Evolutionary conservation across 805 yeast species (phyloP), one percentile per base, ranked within the genome.

Genomic region (Ogataea pilisensis): DNA sequence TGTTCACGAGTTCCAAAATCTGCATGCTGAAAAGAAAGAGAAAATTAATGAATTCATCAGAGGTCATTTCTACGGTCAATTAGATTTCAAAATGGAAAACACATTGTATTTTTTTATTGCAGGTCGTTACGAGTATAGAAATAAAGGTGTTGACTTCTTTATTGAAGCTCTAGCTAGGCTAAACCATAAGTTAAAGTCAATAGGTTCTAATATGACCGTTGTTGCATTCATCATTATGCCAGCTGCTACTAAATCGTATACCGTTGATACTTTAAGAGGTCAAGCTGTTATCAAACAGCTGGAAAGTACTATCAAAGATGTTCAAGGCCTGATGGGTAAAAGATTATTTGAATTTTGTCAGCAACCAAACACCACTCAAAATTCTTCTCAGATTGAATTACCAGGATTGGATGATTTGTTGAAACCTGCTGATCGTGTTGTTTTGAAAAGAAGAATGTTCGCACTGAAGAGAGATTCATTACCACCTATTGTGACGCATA

Each of bases 211-310:
- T 54, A 85, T 82, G 73, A 91, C 98, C 0, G 93, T 91, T 17
- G 97, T 91, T 33, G 98, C 98, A 9, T 91, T 91, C 60, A 88
- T 91, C 57, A 91, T 91, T 64, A 93, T 93, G 98, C 99, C 99
- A 3, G 98, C 97, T 14, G 79, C 82, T 38, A 90, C 95, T 42
- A 82, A 85, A 55, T 90, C 97, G 0, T 91, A 88, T 65, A 93
- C 98, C 2, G 95, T 89, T 25, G 98, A 91, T 61, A 93, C 98
- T 5, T 75, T 91, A 54, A 86, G 84, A 67, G 95, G 96, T 34
- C 99, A 93, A 66, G 97, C 98, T 1, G 97, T 90, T 34, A 84
- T 90, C 51, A 84, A 84, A 61, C 95, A 95, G 40, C 75, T 91
- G 54, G 96, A 90, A 60, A 80, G 75, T 54, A 85, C 97, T 8